Base-by-base conservation (phyloP, 1,139 yeast genomes). In the Pichia sp. region DNA sequence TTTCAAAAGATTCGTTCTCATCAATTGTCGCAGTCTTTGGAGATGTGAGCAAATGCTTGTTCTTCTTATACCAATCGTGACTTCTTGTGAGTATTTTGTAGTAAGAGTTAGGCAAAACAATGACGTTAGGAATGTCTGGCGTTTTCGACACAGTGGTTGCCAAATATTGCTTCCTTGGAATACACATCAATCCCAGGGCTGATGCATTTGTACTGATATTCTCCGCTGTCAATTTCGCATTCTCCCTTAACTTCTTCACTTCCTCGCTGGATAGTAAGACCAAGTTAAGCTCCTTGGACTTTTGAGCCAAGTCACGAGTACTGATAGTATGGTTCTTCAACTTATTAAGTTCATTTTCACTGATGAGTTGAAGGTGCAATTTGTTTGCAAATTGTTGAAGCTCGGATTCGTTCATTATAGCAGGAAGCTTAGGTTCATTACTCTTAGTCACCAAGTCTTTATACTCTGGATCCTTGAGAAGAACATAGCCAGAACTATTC, bases 101-200 rank as follows among this genome's bases (percentile, higher is more conserved):
- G 52, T 79, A 80, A 4, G 76, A 67, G 8, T 70, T 62, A 12
- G 88, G 87, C 26, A 81, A 53, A 7, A 78, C 76, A 38, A 77
- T 77, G 25, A 78, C 78, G 46, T 73, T 72, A 11, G 62, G 59
- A n/a, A 66, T 57, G 42, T 77, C 83, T 2, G 82, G 75, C 8
- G 57, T 58, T 49, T 72, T 67, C 10, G 73, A 69, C 22, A 70
- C 67, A 3, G 78, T 74, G 0, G 84, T 77, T 2, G 83, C 74
- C 42, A 80, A 60, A 48, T 72, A 78, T 4, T 77, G 63, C 14
- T 66, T 52, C 32, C 63, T 64, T 4, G 87, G 83, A 31, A 79
- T 65, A 34, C 74, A 64, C 45, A 81, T 53, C 38, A 68, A 51
- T 5, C 77, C 77, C 41, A 64, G 52, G 22, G 60, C 52, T 30